Evolutionary conservation across 2,329 filamentous ascomycete genomes (phyloP).

Genomic region (Fusarium verrucosum): DNA sequence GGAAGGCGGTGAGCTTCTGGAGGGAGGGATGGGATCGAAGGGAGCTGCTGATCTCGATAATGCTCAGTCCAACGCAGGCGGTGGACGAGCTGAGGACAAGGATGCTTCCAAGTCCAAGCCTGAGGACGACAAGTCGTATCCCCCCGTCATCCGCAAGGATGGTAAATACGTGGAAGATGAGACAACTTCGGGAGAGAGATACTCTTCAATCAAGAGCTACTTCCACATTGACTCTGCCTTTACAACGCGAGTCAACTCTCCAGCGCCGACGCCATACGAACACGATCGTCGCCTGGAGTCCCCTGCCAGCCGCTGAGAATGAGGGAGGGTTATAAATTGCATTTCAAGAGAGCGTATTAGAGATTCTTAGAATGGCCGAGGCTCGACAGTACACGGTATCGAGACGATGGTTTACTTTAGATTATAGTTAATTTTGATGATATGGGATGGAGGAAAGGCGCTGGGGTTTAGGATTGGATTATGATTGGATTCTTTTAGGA

Average conservation of each 20-base stretch:
- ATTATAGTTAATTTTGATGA: slow-evolving; percentile 14
- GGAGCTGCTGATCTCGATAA: slow-evolving; percentile 65
- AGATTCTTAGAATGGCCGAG: slow-evolving; percentile 15
- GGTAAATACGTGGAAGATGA: slow-evolving; percentile 38
- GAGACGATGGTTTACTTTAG: slow-evolving; percentile 10
- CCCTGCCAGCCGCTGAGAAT: slow-evolving; percentile 2
- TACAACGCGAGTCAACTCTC: slow-evolving; percentile 46
- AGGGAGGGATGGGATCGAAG: slow-evolving; percentile 66
- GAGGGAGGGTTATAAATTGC: slow-evolving; percentile 1
- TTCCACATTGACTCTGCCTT: slow-evolving; percentile 45
- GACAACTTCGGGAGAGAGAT: slow-evolving; percentile 26
- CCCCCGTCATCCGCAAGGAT: slow-evolving; percentile 43
- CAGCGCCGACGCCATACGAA: slow-evolving; percentile 46
- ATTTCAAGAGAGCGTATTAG: slow-evolving; percentile 23
- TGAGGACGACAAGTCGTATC: slow-evolving; percentile 25
- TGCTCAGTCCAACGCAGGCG: slow-evolving; percentile 64
- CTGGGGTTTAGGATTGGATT: not conserved
- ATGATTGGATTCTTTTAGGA: slow-evolving; percentile 3
- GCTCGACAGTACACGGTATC: slow-evolving; percentile 30
- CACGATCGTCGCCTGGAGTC: slow-evolving; percentile 43
- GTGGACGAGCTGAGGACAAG: slow-evolving; percentile 49
- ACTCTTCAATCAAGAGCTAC: slow-evolving; percentile 42
- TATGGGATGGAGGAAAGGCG: slow-evolving; percentile 6
- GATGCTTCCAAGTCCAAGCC: slow-evolving; percentile 6
- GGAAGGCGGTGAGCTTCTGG: slow-evolving; percentile 63